Evolutionary conservation across 78 protist genomes (phyloP).

Genomic region (Cavenderia fasciculata): DNA sequence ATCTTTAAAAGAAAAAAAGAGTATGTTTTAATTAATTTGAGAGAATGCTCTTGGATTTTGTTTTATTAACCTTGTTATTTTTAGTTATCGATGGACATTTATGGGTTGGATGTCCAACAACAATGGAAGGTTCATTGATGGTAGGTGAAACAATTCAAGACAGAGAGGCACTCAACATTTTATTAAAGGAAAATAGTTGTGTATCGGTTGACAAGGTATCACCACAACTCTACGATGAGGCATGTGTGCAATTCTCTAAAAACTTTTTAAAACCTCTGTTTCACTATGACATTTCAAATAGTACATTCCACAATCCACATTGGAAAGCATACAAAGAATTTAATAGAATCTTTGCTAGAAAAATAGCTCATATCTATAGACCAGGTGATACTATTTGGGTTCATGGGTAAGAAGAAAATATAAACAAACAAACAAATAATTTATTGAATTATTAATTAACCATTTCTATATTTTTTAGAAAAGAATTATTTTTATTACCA

Average conservation of each 20-base stretch:
- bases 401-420: slow-evolving; percentile 15
- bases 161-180: neutral
- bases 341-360: slow-evolving; percentile 31
- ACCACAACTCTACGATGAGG: slow-evolving; percentile 40
- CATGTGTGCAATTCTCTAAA: slow-evolving; percentile 16
- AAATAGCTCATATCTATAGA: slow-evolving; percentile 15
- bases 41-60: no score
- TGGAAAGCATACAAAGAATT: slow-evolving; percentile 47
- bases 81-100: slow-evolving; percentile 18
- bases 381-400: slow-evolving; percentile 70
- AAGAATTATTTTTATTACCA: slow-evolving; percentile 32
- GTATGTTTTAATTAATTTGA: slow-evolving; percentile 2
- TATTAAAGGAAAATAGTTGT: neutral
- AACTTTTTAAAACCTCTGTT: slow-evolving; percentile 25
- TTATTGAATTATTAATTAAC: no score
- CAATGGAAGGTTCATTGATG: neutral
- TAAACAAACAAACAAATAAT: no score
- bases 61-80: neutral
- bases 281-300: slow-evolving; percentile 41
- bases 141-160: neutral
- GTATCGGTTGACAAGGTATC: slow-evolving; percentile 1
- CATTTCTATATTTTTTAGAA: neutral
- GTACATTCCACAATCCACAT: slow-evolving; percentile 31
- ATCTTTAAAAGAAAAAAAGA: slow-evolving; percentile 32
- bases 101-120: slow-evolving; percentile 68